Conservation (phyloP, 306 rosid species). For the Amphicarpaea edgeworthii region DNA sequence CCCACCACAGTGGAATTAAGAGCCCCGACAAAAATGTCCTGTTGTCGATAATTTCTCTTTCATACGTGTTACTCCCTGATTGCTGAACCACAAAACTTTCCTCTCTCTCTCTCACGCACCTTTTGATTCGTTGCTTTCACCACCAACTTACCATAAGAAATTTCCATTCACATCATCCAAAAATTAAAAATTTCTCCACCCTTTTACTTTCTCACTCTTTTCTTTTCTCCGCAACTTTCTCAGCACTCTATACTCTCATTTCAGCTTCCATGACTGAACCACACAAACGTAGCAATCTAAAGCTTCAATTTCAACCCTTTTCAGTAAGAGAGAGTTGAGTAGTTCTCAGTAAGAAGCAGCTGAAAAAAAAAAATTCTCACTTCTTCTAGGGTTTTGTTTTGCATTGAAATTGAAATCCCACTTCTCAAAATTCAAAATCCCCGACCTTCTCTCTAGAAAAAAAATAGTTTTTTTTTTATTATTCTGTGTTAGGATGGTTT, state of each 20-base stretch:
- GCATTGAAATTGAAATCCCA: constrained; percentile 31
- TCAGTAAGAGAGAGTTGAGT: constrained; percentile 15
- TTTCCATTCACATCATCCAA: constrained; percentile 35
- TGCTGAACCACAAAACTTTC: constrained; percentile 38
- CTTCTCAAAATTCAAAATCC: constrained; percentile 14
- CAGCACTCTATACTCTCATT: constrained; percentile 9
- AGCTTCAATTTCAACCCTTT: constrained; percentile 41
- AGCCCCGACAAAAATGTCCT: constrained; percentile 49
- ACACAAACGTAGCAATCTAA: neutral
- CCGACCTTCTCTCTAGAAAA: constrained; percentile 8
- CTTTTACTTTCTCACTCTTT: constrained; percentile 48
- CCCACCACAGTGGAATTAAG: neutral
- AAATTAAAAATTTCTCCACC: neutral
- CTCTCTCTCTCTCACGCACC: constrained; percentile 18
- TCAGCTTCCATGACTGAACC: constrained; percentile 31
- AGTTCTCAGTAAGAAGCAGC: constrained; percentile 46
- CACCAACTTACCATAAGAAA: constrained; percentile 50
- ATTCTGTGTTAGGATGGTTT: neutral
- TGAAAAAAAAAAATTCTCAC: neutral
- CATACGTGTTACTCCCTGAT: constrained; percentile 51
- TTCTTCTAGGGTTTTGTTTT: constrained; percentile 55
- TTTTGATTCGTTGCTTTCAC: constrained; percentile 66
- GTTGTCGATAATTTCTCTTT: neutral
- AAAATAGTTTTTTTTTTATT: neutral
- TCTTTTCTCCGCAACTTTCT: constrained; percentile 44